These are phyloP conservation scores for Inga leiocalycina DNA, from an alignment of 306 rosid genomes.

Conservation along the genomic window DNA sequence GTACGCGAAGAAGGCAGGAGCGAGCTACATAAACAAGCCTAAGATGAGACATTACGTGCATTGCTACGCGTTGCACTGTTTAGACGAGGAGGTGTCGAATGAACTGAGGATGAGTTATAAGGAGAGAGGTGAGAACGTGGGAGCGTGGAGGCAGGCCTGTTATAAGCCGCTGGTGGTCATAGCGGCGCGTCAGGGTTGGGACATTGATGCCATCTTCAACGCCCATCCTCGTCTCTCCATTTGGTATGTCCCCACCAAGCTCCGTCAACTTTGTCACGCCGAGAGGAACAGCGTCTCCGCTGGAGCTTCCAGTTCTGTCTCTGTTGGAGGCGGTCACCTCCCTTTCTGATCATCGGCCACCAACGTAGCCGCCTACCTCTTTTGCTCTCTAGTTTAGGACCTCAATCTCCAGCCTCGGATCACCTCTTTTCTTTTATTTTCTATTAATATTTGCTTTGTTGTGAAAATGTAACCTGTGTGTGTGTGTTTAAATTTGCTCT, in stretches of 20 bases:
- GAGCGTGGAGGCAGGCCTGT: slow-evolving; percentile 91
- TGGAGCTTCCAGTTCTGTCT: slow-evolving; percentile 54
- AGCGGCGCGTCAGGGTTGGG: slow-evolving; percentile 88
- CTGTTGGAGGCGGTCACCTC: slow-evolving; percentile 44
- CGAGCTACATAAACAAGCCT: slow-evolving; percentile 94
- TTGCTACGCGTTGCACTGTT: slow-evolving; percentile 88
- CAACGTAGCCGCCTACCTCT: background rate
- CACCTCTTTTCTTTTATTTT: background rate
- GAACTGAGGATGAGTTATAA: slow-evolving; percentile 66
- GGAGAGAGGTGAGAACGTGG: slow-evolving; percentile 87
- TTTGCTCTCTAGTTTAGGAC: background rate
- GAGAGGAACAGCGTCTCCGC: slow-evolving; percentile 60
- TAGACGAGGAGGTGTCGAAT: slow-evolving; percentile 77
- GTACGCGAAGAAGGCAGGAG: slow-evolving; percentile 88
- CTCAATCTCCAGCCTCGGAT: background rate
- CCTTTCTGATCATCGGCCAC: slow-evolving; percentile 36
- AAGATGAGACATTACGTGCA: slow-evolving; percentile 99
- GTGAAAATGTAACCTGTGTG: background rate
- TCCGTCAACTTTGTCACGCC: slow-evolving; percentile 90
- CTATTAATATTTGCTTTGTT: background rate
- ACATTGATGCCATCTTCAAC: slow-evolving; percentile 86
- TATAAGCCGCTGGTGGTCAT: slow-evolving; percentile 78
- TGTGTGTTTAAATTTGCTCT: background rate
- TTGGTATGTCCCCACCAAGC: slow-evolving; percentile 95
- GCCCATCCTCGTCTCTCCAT: slow-evolving; percentile 81